These are phyloP conservation scores for Lactarius vividus DNA, from an alignment of 768 basidiomycete genomes.

Conservation along the genomic window DNA sequence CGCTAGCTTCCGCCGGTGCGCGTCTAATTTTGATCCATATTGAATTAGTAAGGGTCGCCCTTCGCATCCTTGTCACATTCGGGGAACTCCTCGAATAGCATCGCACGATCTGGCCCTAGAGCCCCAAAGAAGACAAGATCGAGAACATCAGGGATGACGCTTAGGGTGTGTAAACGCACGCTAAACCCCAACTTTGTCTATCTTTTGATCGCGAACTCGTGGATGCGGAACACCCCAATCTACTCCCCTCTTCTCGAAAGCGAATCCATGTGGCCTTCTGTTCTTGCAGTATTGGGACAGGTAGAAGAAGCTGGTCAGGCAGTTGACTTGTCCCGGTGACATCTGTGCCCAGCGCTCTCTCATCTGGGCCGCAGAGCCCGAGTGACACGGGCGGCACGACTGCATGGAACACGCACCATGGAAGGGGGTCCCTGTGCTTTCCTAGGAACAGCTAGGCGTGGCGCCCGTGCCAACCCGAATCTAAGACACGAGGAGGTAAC, in stretches of 20 bases:
- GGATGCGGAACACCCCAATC: neutral
- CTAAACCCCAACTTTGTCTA: neutral
- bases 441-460: slow-evolving; percentile 18
- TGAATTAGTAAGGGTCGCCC: neutral
- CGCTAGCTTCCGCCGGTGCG: neutral
- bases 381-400: neutral
- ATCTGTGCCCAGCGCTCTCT: neutral
- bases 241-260: slow-evolving; percentile 5
- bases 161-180: neutral
- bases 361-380: neutral
- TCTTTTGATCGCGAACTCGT: neutral
- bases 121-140: slow-evolving; percentile 10
- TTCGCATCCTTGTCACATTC: neutral
- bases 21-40: neutral
- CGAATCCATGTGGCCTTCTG: slow-evolving; percentile 3
- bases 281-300: neutral
- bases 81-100: neutral
- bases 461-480: neutral
- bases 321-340: neutral
- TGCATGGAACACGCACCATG: neutral
- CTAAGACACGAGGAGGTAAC: neutral
- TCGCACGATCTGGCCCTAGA: neutral
- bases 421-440: neutral
- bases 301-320: neutral
- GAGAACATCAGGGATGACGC: neutral